phyloP scores from a whole-genome alignment of 2,329 filamentous ascomycete genomes.

The Fusarium verrucosum region DNA sequence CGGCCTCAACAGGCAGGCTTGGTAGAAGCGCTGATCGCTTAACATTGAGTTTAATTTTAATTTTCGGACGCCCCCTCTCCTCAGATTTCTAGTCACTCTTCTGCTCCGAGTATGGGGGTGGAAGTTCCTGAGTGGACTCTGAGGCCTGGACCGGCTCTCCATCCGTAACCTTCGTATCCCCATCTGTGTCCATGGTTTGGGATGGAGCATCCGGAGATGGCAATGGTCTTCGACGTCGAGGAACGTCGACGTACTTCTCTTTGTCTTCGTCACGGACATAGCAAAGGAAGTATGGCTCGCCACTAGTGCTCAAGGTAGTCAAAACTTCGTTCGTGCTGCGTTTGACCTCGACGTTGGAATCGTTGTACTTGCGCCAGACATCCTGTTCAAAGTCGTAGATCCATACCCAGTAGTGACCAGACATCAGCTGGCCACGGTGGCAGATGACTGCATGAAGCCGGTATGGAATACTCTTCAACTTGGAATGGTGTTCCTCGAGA shows the following conservation, averaged over 20 bases:
- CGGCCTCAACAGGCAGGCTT: not conserved
- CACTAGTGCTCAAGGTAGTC: conserved; percentile 69
- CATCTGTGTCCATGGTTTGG: conserved; percentile 38
- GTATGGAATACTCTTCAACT: conserved; percentile 75
- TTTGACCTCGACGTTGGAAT: conserved; percentile 77
- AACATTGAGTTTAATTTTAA: not conserved
- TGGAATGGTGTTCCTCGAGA: conserved; percentile 50
- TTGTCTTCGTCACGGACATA: conserved; percentile 78
- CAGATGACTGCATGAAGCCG: conserved; percentile 92
- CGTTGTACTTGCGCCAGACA: conserved; percentile 95
- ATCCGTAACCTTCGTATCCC: conserved; percentile 34
- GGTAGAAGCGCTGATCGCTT: not conserved
- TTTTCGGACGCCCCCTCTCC: not conserved
- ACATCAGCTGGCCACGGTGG: conserved; percentile 76
- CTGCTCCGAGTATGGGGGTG: conserved; percentile 29
- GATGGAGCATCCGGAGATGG: conserved; percentile 13
- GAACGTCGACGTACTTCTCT: conserved; percentile 61
- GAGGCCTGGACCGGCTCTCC: conserved; percentile 4
- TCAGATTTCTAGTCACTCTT: conserved; percentile 32
- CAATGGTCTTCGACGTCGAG: conserved; percentile 49
- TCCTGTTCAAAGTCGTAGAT: conserved; percentile 86
- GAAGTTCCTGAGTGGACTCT: conserved; percentile 10
- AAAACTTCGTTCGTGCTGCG: conserved; percentile 75
- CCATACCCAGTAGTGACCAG: conserved; percentile 97
- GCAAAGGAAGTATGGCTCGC: conserved; percentile 84